Conservation (phyloP, 345 rosid species). For the Psidium guajava region DNA sequence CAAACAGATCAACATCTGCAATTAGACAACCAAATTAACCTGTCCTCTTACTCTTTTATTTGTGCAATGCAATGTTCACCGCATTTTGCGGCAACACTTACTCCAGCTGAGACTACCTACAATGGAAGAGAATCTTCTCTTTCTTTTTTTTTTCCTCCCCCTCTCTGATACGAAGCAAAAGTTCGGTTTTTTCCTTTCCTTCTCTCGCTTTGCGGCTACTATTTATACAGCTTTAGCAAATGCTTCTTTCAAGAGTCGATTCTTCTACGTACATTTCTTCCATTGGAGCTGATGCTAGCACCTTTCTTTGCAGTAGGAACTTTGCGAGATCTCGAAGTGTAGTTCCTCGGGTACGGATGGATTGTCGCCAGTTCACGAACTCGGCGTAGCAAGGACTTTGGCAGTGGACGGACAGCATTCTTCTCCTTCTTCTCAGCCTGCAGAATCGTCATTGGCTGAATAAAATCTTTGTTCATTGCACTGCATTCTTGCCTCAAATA, state of each 20-base stretch:
- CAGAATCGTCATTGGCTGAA: conserved; percentile 1
- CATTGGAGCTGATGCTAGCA: neutral
- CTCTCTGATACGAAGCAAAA: neutral
- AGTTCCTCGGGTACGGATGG: conserved; percentile 61
- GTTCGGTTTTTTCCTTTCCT: neutral
- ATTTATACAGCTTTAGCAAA: neutral
- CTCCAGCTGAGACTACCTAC: neutral
- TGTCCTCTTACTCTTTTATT: neutral
- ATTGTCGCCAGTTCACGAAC: conserved; percentile 57
- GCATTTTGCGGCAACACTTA: neutral
- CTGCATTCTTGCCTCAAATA: neutral
- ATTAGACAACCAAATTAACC: neutral
- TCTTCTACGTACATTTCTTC: neutral
- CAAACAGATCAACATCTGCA: neutral
- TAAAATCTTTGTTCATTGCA: neutral
- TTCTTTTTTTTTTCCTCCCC: neutral
- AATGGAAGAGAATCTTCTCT: neutral
- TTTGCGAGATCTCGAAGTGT: neutral
- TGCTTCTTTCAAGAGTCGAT: neutral
- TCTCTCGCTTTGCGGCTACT: neutral
- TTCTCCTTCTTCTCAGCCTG: conserved; percentile 41
- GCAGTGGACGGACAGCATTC: conserved; percentile 30
- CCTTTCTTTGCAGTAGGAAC: conserved; percentile 5
- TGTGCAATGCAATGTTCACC: neutral
- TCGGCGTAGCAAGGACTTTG: conserved; percentile 42